These are phyloP conservation scores for Solanum hybrid DNA, from an alignment of 305 asterid species.

Conservation along the genomic window DNA sequence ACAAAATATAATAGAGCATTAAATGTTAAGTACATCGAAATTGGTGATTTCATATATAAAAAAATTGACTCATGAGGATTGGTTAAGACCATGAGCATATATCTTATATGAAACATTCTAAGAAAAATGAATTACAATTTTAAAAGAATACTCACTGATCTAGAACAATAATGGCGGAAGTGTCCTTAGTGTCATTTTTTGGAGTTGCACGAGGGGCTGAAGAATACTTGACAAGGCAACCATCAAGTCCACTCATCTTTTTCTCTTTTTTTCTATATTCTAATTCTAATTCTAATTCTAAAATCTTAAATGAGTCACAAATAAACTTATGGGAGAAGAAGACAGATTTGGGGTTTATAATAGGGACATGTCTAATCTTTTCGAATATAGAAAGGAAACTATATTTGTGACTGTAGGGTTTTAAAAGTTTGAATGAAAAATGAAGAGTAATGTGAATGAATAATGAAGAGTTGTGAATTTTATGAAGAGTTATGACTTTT, in stretches of 20 bases:
- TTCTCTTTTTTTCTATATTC: constrained; percentile 3
- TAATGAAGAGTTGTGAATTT: no score
- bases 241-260: constrained; percentile 29
- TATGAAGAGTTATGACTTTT: no score
- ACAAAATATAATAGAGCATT: not conserved
- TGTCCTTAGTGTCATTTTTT: not conserved
- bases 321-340: not conserved
- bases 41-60: no score
- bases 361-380: no score
- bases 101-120: not conserved
- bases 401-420: no score
- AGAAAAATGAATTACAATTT: not conserved
- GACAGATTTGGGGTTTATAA: no score
- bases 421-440: no score
- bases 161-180: not conserved
- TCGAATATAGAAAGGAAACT: no score
- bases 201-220: not conserved
- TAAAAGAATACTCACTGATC: constrained; percentile 18
- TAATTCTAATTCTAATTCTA: not conserved
- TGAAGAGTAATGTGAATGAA: no score
- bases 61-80: no score
- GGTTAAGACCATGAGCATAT: not conserved
- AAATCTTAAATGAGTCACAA: not conserved
- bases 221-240: constrained; percentile 11
- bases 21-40: no score